Percentiles rank a stretch among this genome's conserved stretches.
These are phyloP conservation scores for Gossypium mustelinum DNA, from an alignment of 345 rosid genomes.

Conservation along the genomic window DNA sequence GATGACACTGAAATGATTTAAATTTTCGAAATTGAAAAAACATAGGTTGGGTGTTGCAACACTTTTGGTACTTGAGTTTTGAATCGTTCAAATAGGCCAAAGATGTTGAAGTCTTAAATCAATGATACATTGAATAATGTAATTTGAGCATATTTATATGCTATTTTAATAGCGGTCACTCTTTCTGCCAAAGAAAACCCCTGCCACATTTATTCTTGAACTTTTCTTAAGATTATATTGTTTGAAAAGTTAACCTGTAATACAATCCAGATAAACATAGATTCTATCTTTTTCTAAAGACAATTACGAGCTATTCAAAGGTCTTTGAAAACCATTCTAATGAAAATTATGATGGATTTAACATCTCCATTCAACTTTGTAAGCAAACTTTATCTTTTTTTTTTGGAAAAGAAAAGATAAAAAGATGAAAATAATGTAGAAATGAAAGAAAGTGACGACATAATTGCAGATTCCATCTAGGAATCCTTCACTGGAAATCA, in stretches of 20 bases:
- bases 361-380: neutral
- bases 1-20: neutral
- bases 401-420: neutral
- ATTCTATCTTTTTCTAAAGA: neutral
- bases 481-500: neutral
- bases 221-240: neutral
- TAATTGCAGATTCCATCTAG: neutral
- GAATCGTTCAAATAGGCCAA: neutral
- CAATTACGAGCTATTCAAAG: neutral
- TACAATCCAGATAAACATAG: neutral
- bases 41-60: neutral
- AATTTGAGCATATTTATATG: conserved; percentile 1
- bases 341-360: too few species aligned
- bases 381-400: neutral
- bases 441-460: neutral
- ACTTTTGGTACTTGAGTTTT: neutral
- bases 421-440: neutral
- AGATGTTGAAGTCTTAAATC: neutral
- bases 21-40: neutral
- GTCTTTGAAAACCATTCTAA: neutral
- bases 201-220: neutral
- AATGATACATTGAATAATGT: neutral
- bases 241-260: neutral
- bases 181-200: neutral
- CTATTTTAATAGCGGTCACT: neutral